A percentile compares a stretch with the other conserved stretches of the same genome.
Evolutionary conservation across 306 rosid species (phyloP).

Genomic region (Quercus alba): DNA sequence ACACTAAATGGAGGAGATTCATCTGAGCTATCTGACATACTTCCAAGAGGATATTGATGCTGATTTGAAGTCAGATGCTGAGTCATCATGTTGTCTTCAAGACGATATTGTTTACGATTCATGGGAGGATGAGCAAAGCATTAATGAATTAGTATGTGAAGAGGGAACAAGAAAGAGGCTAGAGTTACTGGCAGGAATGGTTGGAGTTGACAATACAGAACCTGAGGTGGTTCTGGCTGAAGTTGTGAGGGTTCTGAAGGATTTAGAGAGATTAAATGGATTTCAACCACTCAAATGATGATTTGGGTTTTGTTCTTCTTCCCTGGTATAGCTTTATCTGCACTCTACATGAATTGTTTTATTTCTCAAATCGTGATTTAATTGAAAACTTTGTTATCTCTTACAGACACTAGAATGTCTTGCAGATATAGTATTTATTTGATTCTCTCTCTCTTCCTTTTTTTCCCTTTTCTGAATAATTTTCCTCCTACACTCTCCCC

Average conservation of each 20-base stretch:
- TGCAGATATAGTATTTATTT: too few relatives aligned
- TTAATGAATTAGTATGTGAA: slow-evolving; percentile 23
- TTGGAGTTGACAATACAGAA: slow-evolving; percentile 32
- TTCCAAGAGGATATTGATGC: background rate
- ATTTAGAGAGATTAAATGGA: background rate
- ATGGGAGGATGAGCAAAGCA: background rate
- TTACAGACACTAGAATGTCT: too few relatives aligned
- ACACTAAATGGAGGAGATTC: slow-evolving; percentile 2
- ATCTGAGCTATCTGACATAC: background rate
- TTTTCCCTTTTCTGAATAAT: too few relatives aligned
- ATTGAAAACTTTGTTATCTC: too few relatives aligned
- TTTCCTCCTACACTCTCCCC: too few relatives aligned
- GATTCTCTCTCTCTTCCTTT: too few relatives aligned
- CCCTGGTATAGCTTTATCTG: background rate
- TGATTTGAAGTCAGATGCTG: slow-evolving; percentile 16
- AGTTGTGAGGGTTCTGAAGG: slow-evolving; percentile 41
- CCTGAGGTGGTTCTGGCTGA: slow-evolving; percentile 30
- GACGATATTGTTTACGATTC: background rate
- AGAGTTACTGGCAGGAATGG: slow-evolving; percentile 36
- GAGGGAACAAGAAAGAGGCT: slow-evolving; percentile 33
- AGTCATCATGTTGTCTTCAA: background rate
- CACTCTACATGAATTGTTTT: too few relatives aligned
- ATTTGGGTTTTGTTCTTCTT: background rate
- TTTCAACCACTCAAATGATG: background rate
- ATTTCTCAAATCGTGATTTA: too few relatives aligned